These are phyloP conservation scores for Solanum stenotomum DNA, from an alignment of 257 asterid species.

Conservation along the genomic window DNA sequence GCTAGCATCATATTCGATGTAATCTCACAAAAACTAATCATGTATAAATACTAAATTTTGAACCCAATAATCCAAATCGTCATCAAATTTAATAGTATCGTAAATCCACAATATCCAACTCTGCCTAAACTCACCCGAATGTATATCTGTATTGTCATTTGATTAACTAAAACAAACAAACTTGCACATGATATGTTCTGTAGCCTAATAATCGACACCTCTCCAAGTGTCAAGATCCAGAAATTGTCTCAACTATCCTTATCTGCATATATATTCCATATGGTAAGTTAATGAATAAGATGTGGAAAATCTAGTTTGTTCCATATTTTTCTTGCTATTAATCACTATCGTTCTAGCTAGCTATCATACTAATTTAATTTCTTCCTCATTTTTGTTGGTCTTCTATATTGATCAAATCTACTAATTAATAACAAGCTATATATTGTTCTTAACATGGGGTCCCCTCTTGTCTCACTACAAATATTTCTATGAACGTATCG, in stretches of 20 bases:
- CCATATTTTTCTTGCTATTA: not conserved
- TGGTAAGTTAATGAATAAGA: not conserved
- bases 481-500: not conserved
- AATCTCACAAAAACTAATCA: too few species aligned
- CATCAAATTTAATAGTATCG: not conserved
- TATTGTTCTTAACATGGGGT: not conserved
- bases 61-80: not conserved
- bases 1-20: not conserved
- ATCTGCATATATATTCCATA: not conserved
- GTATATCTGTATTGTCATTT: not conserved
- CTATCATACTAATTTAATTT: not conserved
- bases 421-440: not conserved
- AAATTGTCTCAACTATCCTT: not conserved
- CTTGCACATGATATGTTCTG: not conserved
- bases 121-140: accelerated
- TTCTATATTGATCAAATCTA: not conserved
- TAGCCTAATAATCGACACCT: not conserved
- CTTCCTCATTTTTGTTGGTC: not conserved
- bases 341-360: not conserved
- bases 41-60: too few species aligned
- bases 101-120: not conserved
- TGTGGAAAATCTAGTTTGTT: not conserved
- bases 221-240: not conserved
- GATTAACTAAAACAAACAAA: not conserved
- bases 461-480: not conserved